phyloP scores from a whole-genome alignment of 768 basidiomycete genomes.

The Dioszegia hungarica region DNA sequence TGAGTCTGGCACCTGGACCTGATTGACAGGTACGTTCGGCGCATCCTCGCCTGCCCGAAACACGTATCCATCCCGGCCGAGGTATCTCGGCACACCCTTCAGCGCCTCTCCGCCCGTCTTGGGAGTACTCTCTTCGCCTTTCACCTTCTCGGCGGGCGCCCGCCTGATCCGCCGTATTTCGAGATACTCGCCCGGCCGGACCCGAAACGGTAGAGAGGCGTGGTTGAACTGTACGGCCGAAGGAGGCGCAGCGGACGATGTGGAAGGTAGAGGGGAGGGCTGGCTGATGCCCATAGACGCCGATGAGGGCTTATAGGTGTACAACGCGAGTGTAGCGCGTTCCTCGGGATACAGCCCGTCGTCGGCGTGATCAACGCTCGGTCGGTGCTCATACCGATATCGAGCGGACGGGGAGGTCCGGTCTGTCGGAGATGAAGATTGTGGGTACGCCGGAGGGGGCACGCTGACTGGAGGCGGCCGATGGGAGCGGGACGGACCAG shows the following conservation, averaged over 20 bases:
- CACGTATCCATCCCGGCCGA: constrained; percentile 37
- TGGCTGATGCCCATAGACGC: constrained; percentile 5
- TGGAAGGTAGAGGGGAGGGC: constrained; percentile 31
- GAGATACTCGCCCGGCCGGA: constrained; percentile 35
- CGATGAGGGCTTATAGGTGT: constrained; percentile 34
- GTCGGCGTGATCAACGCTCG: constrained; percentile 15
- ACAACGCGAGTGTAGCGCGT: constrained; percentile 17
- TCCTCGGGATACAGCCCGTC: constrained; percentile 11
- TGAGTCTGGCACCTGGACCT: constrained; percentile 38
- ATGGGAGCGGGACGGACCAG: constrained; percentile 4
- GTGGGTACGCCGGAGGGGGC: neutral
- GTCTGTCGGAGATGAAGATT: neutral
- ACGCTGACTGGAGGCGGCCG: neutral
- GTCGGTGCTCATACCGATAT: constrained; percentile 15
- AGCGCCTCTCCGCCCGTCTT: constrained; percentile 46
- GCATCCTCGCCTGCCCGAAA: constrained; percentile 32
- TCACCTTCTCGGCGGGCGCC: neutral
- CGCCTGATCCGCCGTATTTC: constrained; percentile 31
- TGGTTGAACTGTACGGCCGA: constrained; percentile 26
- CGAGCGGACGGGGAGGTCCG: constrained; percentile 20
- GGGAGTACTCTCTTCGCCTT: constrained; percentile 58
- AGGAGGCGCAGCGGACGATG: constrained; percentile 8
- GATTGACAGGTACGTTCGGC: constrained; percentile 27
- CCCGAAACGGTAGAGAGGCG: constrained; percentile 28
- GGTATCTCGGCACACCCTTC: constrained; percentile 20